Conservation (phyloP, 108 stramenopile species). For the Skeletonema grethae region DNA sequence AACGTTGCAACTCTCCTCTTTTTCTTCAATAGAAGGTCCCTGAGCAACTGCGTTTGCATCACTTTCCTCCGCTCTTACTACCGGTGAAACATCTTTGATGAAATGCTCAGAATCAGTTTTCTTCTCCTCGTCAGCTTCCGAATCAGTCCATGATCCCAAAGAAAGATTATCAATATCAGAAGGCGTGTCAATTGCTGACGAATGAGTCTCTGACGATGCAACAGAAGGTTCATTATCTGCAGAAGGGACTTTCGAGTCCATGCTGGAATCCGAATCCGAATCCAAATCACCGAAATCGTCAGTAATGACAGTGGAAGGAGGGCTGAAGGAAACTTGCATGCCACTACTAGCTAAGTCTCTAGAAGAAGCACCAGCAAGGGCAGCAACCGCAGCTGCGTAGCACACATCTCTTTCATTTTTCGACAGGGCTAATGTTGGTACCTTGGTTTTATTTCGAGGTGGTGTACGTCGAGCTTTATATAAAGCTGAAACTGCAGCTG, state of each 20-base stretch:
- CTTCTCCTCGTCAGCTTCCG: conserved; percentile 17
- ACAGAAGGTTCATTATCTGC: neutral
- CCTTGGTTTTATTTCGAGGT: neutral
- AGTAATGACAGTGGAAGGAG: neutral
- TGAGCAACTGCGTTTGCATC: neutral
- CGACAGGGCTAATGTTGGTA: neutral
- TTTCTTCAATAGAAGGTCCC: neutral
- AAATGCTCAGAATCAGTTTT: neutral
- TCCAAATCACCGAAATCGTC: neutral
- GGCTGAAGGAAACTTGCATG: neutral
- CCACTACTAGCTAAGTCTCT: neutral
- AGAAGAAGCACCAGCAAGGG: conserved; percentile 17
- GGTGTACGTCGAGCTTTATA: neutral
- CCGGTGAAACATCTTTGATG: neutral
- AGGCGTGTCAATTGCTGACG: conserved; percentile 49
- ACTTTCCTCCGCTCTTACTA: neutral
- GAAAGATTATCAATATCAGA: conserved; percentile 43
- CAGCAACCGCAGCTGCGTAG: conserved; percentile 32
- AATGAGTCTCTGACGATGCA: conserved; percentile 26
- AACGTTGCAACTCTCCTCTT: neutral
- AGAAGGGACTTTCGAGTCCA: neutral
- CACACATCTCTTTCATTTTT: neutral
- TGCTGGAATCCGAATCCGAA: neutral
- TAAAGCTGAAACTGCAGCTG: neutral
- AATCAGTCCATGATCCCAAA: conserved; percentile 45